These are phyloP conservation scores for Tylopilus sp. DNA, from an alignment of 768 basidiomycete genomes.

Conservation along the genomic window DNA sequence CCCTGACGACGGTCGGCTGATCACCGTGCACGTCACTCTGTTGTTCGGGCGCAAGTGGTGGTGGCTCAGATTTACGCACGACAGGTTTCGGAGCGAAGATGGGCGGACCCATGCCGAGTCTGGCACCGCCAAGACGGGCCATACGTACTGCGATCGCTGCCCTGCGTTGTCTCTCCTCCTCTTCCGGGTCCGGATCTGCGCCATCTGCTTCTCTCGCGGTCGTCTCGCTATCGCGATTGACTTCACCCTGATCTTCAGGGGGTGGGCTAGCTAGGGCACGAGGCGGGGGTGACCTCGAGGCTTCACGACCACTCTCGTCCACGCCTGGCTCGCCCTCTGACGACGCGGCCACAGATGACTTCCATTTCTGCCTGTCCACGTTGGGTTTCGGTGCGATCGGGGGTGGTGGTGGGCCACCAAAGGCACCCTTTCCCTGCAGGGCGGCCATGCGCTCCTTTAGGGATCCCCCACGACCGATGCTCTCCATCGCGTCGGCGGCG, in stretches of 20 bases:
- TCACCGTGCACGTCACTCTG: constrained; percentile 20
- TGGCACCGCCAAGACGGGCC: constrained; percentile 86
- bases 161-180: constrained; percentile 72
- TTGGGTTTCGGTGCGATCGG: constrained; percentile 46
- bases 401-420: constrained; percentile 53
- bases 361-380: constrained; percentile 81
- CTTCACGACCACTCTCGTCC: constrained; percentile 21
- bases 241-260: constrained; percentile 11
- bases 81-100: constrained; percentile 58
- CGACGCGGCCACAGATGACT: constrained; percentile 45
- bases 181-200: constrained; percentile 47
- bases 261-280: constrained; percentile 16
- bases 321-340: constrained; percentile 40
- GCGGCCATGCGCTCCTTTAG: constrained; percentile 96
- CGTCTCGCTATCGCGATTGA: constrained; percentile 28
- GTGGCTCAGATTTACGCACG: constrained; percentile 27
- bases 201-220: constrained; percentile 20
- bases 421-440: constrained; percentile 77
- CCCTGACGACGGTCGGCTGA: constrained; percentile 5
- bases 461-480: constrained; percentile 75
- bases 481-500: constrained; percentile 84
- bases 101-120: constrained; percentile 77
- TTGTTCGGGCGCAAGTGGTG: constrained; percentile 14
- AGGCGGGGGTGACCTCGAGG: constrained; percentile 36
- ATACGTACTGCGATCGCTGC: constrained; percentile 89